A percentile compares a stretch with the other conserved stretches of the same genome.
phyloP scores from a whole-genome alignment of 805 yeast genomes.

The Maudiozyma turicensis region DNA sequence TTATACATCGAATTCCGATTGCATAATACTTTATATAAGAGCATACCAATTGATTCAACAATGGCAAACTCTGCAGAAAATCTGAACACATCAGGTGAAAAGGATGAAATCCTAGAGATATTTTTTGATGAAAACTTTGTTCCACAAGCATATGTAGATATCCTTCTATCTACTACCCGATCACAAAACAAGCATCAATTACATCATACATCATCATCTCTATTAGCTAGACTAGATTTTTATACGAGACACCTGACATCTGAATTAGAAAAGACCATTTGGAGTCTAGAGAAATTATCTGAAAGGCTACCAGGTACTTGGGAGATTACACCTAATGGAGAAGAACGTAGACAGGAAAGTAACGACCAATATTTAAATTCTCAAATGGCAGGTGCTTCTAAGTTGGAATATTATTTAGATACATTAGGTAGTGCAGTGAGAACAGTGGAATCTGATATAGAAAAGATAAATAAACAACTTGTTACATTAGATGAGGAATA shows the following conservation, averaged over 20 bases:
- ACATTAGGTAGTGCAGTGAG: slow-evolving; percentile 49
- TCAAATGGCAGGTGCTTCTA: slow-evolving; percentile 36
- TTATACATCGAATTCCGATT: too few species aligned
- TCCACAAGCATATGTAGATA: slow-evolving; percentile 57
- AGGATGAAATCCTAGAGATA: slow-evolving; percentile 44
- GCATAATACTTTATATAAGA: not conserved
- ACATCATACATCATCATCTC: slow-evolving; percentile 39
- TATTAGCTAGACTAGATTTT: slow-evolving; percentile 52
- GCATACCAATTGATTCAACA: not conserved
- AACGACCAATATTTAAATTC: slow-evolving; percentile 12
- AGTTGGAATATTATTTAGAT: slow-evolving; percentile 58
- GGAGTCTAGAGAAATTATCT: slow-evolving; percentile 40
- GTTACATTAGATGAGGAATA: slow-evolving; percentile 15
- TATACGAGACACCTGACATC: slow-evolving; percentile 49
- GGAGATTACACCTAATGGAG: slow-evolving; percentile 1
- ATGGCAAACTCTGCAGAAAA: slow-evolving; percentile 4
- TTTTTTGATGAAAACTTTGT: slow-evolving; percentile 60
- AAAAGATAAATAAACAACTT: slow-evolving; percentile 24
- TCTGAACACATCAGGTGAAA: slow-evolving; percentile 3
- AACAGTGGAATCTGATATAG: slow-evolving; percentile 43
- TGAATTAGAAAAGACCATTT: slow-evolving; percentile 43
- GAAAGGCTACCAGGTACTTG: slow-evolving; percentile 38
- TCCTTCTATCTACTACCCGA: slow-evolving; percentile 39
- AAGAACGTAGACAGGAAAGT: slow-evolving; percentile 2
- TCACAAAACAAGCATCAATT: slow-evolving; percentile 29